Evolutionary conservation across 345 rosid genomes (phyloP), one percentile per base, ranked within the genome.

Genomic region (Eucalyptus virginea): DNA sequence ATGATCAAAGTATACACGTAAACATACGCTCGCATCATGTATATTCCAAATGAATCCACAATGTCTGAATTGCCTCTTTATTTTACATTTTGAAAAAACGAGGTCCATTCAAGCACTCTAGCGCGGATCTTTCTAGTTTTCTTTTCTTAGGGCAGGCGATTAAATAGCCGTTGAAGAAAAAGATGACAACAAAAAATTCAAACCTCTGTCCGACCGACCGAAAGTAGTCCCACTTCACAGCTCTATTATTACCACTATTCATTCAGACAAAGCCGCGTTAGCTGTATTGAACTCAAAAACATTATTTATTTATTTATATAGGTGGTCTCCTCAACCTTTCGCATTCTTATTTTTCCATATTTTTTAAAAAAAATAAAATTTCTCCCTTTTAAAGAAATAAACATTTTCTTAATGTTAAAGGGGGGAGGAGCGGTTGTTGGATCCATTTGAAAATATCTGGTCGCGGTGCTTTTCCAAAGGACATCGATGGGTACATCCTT

Each of bases 391-490:
- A 37, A 37, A 37, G 37, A 37, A 12, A 10, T 18, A 40, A 77
- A 37, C 45, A 37, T 77, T 6, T 10, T 77, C 45, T 21, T 77
- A 37, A 77, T 37, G 86, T 18, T 21, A 77, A 56, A 81, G 30
- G 3, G 87, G 88, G 86, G 89, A 87, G 90, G 93, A 89, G 92
- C 92, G 92, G 92, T 90, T 88, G 93, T 89, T 87, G 92, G 91
- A 91, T 89, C 91, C 91, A 87, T 90, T 91, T 88, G 67, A 89
- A 51, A 28, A 62, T 56, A 30, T 23, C 18, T 23, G 15, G 30
- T 44, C 30, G 24, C 17, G 26, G 34, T 44, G 88, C 56, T 51
- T 86, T 58, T 60, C 21, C 60, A 4, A 54, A 37, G 86, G 88
- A 51, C 52, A 81, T 49, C 12, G 87, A 45, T 86, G 40, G 87